Base-by-base conservation (phyloP, 768 basidiomycete genomes). In the Candolleomyces eurysporus region DNA sequence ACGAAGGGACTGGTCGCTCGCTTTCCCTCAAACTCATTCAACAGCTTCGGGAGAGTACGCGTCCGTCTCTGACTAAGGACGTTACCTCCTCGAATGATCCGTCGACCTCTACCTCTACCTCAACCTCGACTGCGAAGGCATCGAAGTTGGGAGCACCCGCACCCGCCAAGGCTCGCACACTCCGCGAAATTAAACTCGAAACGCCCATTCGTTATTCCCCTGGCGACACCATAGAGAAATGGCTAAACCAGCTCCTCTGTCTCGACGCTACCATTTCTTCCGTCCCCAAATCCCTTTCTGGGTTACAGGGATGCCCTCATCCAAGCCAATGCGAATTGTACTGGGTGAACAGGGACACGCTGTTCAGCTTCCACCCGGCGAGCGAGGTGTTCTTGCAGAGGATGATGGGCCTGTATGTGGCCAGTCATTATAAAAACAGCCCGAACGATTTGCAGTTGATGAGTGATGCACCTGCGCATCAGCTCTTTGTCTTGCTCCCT, bases 1-100 rank as follows among this genome's bases (percentile, higher is more conserved):
- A 99, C 74, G 97, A 98, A 82, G 97, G 97, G 30, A 98, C 97
- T 0, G 97, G 97, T n/a, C 92, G 97, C 30, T 98, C 96, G 0
- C 86, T 99, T 52, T 97, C 95, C 51, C 89, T 99, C 63, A 99
- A 99, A 75, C 90, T 99, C 60, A 91, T 99, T 65, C 92, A 98
- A 73, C 95, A 97, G 72, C 86, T 98, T 4, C 90, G 97, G 42
- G 97, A 98, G 72, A 90, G 87, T 72, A 92, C 92, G 0, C 84
- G 91, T 3, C 88, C 93, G 0, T 88, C 91, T 1, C 77, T 94
- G 46, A 80, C 87, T 17, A 91, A 91, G 71, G 85, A 89, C 61
- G 2, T 39, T 5, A 76, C 79, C 3, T 73, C 76, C 26, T 79
- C 85, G 65, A 86, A 86, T 76, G 90, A 85, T 69, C 69, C 81